These are phyloP conservation scores for Rhodamnia rubescens DNA, from an alignment of 345 rosid genomes.

Conservation along the genomic window DNA sequence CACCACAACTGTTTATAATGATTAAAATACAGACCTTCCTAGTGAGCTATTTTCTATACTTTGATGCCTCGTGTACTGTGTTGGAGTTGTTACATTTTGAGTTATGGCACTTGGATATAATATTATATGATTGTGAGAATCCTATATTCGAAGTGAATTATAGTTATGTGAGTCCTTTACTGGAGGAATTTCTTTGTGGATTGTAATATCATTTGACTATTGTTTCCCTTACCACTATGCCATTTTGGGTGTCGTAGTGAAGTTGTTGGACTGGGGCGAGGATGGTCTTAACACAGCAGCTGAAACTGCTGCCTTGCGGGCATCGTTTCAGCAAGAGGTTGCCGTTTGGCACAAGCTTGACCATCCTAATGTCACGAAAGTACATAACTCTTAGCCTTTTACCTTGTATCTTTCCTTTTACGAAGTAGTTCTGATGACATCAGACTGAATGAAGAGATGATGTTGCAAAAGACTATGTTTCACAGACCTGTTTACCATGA, in stretches of 20 bases:
- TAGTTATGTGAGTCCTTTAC: no score
- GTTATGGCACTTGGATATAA: background rate
- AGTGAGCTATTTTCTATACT: background rate
- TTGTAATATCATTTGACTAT: background rate
- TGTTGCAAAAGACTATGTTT: background rate
- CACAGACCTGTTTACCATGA: background rate
- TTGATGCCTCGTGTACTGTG: background rate
- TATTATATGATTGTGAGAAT: background rate
- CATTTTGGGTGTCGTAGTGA: slow-evolving; percentile 39
- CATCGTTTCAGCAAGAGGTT: slow-evolving; percentile 83
- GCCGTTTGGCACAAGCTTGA: slow-evolving; percentile 94
- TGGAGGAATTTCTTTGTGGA: no score
- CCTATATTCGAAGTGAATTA: no score
- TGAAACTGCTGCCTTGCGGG: slow-evolving; percentile 63
- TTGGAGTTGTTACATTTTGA: background rate
- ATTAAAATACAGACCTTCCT: background rate
- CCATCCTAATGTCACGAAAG: slow-evolving; percentile 87
- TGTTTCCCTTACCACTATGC: background rate
- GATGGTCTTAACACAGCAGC: slow-evolving; percentile 49
- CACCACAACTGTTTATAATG: background rate
- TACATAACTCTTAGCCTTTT: slow-evolving; percentile 8
- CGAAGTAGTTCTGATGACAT: background rate
- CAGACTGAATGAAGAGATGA: background rate
- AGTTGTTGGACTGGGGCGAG: slow-evolving; percentile 88
- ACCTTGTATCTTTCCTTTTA: background rate